Evolutionary conservation across 495 filamentous ascomycete genomes (phyloP), one percentile per base, ranked within the genome.

Genomic region (Glarea lozoyensis): DNA sequence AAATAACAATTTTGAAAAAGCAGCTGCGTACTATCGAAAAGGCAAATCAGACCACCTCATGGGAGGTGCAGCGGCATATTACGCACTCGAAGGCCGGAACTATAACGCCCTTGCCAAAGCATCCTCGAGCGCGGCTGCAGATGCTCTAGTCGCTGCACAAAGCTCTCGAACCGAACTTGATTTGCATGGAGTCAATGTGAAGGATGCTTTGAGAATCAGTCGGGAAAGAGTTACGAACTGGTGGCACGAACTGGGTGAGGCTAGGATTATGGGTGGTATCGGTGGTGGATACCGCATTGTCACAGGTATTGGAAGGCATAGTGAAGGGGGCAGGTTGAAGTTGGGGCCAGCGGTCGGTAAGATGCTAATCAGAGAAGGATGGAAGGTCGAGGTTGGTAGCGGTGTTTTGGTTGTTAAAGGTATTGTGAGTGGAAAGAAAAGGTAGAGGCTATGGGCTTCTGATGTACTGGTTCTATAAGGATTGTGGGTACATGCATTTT

Each of bases 121-220:
- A 1, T 61, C 67, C 9, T 59, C 62, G 7, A 63, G 63, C 1
- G 68, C 72, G 0, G 70, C 73, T 0, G 75, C 76, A 0, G 76
- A 81, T 57, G 67, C 65, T 4, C 61, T 72, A 25, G 80, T 79
- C 2, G 64, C 68, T 1, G 46, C 43, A 0, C 80, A 82, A 44
- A 53, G 43, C 37, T 48, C 45, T 10, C 37, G 19, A 17, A 43
- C 48, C 6, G 59, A 61, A 3, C 64, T 76, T 12, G 87, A 98
- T 63, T 66, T 98, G 18, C 92, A 98, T 56, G 88, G 88, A 10
- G 75, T 93, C 11, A 79, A 69, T 17, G 89, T 96, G 1, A 61
- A 75, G 27, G 83, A 94, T 58, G 90, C 80, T 0, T 68, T 85
- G 9, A 69, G 83, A 6, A 94, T 96, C 36, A 74, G 83, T 1